phyloP scores from a whole-genome alignment of 2,329 filamentous ascomycete genomes.

The Coniella vitis region DNA sequence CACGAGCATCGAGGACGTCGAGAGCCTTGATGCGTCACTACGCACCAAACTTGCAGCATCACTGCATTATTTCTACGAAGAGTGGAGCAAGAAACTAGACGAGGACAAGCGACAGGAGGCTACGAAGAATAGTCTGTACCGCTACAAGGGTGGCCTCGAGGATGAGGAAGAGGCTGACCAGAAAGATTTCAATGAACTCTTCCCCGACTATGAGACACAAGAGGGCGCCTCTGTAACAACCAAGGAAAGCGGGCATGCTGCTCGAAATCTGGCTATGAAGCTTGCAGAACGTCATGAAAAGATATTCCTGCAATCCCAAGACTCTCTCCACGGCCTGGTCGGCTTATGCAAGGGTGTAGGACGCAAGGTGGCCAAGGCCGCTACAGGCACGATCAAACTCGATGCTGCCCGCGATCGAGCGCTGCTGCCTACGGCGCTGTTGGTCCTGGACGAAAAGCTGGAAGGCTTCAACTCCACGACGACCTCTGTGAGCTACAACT shows the following conservation, averaged over 20 bases:
- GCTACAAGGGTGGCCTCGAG: constrained; percentile 70
- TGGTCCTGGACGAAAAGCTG: constrained; percentile 58
- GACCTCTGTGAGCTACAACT: constrained; percentile 61
- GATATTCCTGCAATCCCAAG: constrained; percentile 40
- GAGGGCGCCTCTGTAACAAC: constrained; percentile 27
- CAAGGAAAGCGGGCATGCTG: constrained; percentile 30
- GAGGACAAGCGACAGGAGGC: constrained; percentile 70
- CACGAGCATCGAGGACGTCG: constrained; percentile 41
- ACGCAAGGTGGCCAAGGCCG: constrained; percentile 28
- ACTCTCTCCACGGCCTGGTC: constrained; percentile 35
- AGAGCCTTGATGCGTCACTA: constrained; percentile 32
- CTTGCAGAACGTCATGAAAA: constrained; percentile 54
- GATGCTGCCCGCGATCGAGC: constrained; percentile 38
- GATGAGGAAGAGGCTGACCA: constrained; percentile 69
- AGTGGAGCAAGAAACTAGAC: constrained; percentile 74
- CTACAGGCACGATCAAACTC: constrained; percentile 18
- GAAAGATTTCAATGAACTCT: constrained; percentile 71
- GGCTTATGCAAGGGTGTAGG: constrained; percentile 38
- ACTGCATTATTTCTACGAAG: constrained; percentile 66
- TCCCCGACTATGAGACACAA: constrained; percentile 66
- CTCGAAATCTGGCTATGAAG: constrained; percentile 51
- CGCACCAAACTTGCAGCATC: constrained; percentile 55
- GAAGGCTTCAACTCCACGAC: constrained; percentile 35
- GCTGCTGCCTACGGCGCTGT: constrained; percentile 59
- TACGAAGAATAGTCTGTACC: constrained; percentile 70